Percentiles rank a stretch among this genome's conserved stretches.
phyloP scores from a whole-genome alignment of 1,284 basidiomycete species.

The Puccinia triticina region DNA sequence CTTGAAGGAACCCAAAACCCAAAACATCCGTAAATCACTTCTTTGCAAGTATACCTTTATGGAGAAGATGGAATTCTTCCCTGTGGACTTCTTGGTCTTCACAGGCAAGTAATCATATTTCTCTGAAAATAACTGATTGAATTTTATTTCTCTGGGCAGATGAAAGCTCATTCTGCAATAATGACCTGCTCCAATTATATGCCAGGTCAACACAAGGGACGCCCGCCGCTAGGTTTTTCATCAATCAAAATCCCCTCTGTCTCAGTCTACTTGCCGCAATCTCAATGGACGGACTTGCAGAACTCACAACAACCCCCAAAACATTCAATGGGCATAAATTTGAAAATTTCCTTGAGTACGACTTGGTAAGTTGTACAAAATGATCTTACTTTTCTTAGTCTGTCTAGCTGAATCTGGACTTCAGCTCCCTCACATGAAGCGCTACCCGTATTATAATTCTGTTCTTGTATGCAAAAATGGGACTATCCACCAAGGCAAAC shows the following conservation, averaged over 20 bases:
- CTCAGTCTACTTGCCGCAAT: too few species aligned
- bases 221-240: not conserved
- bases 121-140: not conserved
- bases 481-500: not conserved
- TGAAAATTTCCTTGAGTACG: not conserved
- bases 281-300: not conserved
- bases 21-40: not conserved
- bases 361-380: not conserved
- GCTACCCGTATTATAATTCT: not conserved
- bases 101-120: not conserved
- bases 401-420: not conserved
- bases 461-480: not conserved
- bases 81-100: not conserved
- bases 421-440: conserved; percentile 25
- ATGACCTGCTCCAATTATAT: not conserved
- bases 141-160: not conserved
- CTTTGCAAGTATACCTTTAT: too few species aligned
- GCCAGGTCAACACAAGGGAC: not conserved
- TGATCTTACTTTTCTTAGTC: not conserved
- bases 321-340: not conserved
- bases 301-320: not conserved
- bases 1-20: not conserved
- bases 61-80: too few species aligned
- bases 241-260: not conserved
- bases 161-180: not conserved